A percentile compares a stretch with the other conserved stretches of the same genome.
phyloP scores from a whole-genome alignment of 2,329 filamentous ascomycete species.

The Teratosphaeria epicoccoides region DNA sequence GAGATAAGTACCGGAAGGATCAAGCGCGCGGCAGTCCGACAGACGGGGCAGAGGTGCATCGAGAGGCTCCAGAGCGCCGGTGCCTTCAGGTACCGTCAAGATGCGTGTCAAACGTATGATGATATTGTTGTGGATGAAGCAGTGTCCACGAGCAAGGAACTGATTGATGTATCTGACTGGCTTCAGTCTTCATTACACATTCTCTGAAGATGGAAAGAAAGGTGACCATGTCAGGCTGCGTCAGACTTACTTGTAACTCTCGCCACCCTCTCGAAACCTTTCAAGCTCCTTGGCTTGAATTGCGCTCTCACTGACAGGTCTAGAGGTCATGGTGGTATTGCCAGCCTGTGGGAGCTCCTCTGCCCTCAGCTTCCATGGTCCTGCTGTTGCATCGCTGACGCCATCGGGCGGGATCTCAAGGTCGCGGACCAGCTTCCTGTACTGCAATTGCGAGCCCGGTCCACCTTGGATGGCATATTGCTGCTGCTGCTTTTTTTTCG shows the following conservation, averaged over 20 bases:
- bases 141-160: slow-evolving; percentile 46
- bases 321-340: slow-evolving; percentile 42
- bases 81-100: slow-evolving; percentile 29
- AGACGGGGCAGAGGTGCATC: slow-evolving; percentile 29
- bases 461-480: slow-evolving; percentile 4
- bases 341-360: slow-evolving; percentile 36
- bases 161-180: slow-evolving; percentile 31
- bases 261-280: slow-evolving; percentile 9
- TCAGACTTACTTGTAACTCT: slow-evolving; percentile 13
- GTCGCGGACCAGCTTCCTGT: slow-evolving; percentile 15
- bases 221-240: not conserved
- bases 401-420: slow-evolving; percentile 3
- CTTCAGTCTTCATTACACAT: not conserved
- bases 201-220: not conserved
- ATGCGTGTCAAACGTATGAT: slow-evolving; percentile 47
- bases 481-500: slow-evolving; percentile 13
- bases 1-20: slow-evolving; percentile 47
- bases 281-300: slow-evolving; percentile 37
- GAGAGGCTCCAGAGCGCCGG: slow-evolving; percentile 15
- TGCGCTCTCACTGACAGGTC: slow-evolving; percentile 40
- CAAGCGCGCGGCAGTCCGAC: slow-evolving; percentile 39
- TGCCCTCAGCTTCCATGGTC: slow-evolving; percentile 17
- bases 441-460: slow-evolving; percentile 1
- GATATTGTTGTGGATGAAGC: slow-evolving; percentile 48
- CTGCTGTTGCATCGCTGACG: slow-evolving; percentile 1